Conservation (phyloP, 805 yeast genomes). For the Cyberlindnera nakhonratchasimensis region DNA sequence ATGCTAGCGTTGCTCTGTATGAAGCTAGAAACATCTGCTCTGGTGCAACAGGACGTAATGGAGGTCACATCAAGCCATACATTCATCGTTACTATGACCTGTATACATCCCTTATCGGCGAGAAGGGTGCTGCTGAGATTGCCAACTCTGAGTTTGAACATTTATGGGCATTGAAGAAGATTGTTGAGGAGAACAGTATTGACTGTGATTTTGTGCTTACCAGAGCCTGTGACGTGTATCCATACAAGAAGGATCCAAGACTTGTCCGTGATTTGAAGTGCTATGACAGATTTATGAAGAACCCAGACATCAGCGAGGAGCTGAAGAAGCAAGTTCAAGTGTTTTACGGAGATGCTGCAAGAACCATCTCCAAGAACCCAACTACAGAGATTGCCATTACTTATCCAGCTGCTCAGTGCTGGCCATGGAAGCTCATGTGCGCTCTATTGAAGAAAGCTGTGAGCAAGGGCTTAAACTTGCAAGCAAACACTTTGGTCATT, state of each 20-base stretch:
- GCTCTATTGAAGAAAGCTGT: constrained; percentile 32
- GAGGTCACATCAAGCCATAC: constrained; percentile 45
- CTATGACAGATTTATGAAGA: constrained; percentile 23
- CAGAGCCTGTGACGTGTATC: constrained; percentile 34
- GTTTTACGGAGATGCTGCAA: constrained; percentile 36
- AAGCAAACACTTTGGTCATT: constrained; percentile 40
- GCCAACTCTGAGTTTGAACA: constrained; percentile 38
- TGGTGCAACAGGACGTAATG: constrained; percentile 48
- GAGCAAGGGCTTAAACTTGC: constrained; percentile 36
- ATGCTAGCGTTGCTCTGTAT: constrained; percentile 28
- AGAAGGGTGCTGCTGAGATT: constrained; percentile 33
- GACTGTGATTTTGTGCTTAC: constrained; percentile 38
- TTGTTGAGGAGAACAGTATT: constrained; percentile 33
- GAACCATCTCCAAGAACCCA: constrained; percentile 59
- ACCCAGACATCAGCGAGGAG: constrained; percentile 30
- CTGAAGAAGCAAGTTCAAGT: constrained; percentile 33
- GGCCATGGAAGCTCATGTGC: constrained; percentile 42
- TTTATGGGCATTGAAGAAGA: constrained; percentile 30
- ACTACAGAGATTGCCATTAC: constrained; percentile 78
- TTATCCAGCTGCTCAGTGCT: constrained; percentile 41
- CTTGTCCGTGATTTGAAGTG: constrained; percentile 14
- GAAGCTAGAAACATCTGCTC: constrained; percentile 41
- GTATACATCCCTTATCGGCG: constrained; percentile 14
- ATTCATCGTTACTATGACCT: constrained; percentile 16
- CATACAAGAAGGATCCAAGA: constrained; percentile 24